Evolutionary conservation across 1,284 basidiomycete genomes (phyloP).

Genomic region (Apiotrichum montevideense): DNA sequence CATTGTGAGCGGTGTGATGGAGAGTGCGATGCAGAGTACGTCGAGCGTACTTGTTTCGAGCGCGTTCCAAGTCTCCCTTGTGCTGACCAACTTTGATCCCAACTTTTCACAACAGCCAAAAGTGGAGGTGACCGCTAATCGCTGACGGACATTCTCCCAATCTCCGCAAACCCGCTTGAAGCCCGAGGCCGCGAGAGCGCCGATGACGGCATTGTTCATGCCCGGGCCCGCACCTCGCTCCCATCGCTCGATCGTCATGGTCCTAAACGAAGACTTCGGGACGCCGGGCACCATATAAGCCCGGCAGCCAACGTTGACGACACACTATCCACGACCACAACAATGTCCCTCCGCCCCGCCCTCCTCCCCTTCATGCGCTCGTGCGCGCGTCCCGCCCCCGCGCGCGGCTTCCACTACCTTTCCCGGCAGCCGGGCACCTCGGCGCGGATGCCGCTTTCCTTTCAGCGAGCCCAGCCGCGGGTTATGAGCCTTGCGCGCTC

Average conservation of each 20-base stretch:
- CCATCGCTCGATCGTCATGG: too few relatives aligned
- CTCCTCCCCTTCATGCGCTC: slow-evolving; percentile 17
- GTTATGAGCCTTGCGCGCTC: not conserved
- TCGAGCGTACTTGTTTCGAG: not conserved
- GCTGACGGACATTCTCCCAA: too few relatives aligned
- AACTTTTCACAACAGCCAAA: slow-evolving; percentile 6
- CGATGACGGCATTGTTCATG: not conserved
- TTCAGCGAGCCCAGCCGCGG: not conserved
- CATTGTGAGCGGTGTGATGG: slow-evolving; percentile 10
- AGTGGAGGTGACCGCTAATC: too few relatives aligned
- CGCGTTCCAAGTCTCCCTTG: not conserved
- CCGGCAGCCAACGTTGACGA: too few relatives aligned
- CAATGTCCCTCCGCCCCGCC: slow-evolving; percentile 26
- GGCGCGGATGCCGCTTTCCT: too few relatives aligned
- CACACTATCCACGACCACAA: slow-evolving; percentile 1
- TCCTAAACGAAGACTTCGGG: too few relatives aligned
- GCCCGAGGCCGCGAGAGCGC: not conserved
- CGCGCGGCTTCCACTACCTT: slow-evolving; percentile 20
- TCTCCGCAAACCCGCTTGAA: too few relatives aligned
- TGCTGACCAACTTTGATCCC: slow-evolving; percentile 8
- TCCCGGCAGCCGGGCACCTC: not conserved
- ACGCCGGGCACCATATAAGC: too few relatives aligned
- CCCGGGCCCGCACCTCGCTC: too few relatives aligned
- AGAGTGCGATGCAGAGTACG: not conserved
- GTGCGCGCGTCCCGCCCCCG: not conserved